Percentiles rank a stretch among this genome's conserved stretches.
Evolutionary conservation across 2,329 filamentous ascomycete species (phyloP).

Genomic region (Moelleriella libera): DNA sequence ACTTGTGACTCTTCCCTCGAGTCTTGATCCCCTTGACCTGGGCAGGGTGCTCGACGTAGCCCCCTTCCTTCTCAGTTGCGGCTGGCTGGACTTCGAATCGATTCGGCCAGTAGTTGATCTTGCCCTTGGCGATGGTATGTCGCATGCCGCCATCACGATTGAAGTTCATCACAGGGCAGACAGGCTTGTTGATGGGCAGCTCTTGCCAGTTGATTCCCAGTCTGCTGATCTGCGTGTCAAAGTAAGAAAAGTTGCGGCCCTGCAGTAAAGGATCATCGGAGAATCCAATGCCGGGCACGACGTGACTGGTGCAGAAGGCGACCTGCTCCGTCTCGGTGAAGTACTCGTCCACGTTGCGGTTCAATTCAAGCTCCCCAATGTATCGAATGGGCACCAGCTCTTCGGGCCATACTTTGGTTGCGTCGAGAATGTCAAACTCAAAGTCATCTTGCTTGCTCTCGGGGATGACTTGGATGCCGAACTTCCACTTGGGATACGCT

Average conservation of each 20-base stretch:
- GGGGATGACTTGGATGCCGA: constrained; percentile 66
- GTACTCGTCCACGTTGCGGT: constrained; percentile 68
- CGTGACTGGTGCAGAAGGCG: constrained; percentile 68
- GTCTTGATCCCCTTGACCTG: constrained; percentile 58
- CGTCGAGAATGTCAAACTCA: constrained; percentile 74
- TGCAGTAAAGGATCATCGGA: constrained; percentile 63
- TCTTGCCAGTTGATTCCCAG: constrained; percentile 66
- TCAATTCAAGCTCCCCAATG: constrained; percentile 67
- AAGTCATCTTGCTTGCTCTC: constrained; percentile 62
- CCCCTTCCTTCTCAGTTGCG: constrained; percentile 45
- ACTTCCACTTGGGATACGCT: constrained; percentile 63
- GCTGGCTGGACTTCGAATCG: constrained; percentile 48
- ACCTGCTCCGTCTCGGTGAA: constrained; percentile 74
- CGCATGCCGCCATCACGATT: constrained; percentile 43
- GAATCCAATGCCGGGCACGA: constrained; percentile 66
- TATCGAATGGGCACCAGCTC: constrained; percentile 61
- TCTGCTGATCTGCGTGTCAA: constrained; percentile 39
- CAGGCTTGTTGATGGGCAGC: constrained; percentile 61
- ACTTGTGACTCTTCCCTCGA: constrained; percentile 56
- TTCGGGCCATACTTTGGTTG: constrained; percentile 78
- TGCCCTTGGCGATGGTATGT: constrained; percentile 4
- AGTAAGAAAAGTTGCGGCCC: constrained; percentile 56
- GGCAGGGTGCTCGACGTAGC: constrained; percentile 50
- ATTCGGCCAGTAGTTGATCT: constrained; percentile 6
- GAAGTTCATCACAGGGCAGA: constrained; percentile 62